Conservation (phyloP, 1,139 yeast species). For the Hemisphaericaspora subhashii region DNA sequence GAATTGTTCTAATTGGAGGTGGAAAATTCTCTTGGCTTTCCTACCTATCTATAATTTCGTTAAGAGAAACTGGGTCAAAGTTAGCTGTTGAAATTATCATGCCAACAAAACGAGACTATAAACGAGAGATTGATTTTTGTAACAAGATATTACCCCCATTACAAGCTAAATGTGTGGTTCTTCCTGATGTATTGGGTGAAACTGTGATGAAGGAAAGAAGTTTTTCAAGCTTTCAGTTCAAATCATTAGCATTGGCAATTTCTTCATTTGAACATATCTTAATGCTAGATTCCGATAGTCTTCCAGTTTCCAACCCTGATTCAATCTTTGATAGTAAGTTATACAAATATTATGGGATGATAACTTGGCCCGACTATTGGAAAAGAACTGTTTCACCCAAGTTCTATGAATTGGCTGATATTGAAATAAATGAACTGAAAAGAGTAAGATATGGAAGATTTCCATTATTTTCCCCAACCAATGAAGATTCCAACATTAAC, state of each 20-base stretch:
- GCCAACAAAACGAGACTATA: conserved; percentile 35
- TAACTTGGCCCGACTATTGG: conserved; percentile 88
- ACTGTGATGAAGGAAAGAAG: conserved; percentile 34
- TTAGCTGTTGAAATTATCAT: conserved; percentile 40
- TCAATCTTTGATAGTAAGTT: conserved; percentile 53
- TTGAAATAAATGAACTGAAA: conserved; percentile 27
- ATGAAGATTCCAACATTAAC: conserved; percentile 7
- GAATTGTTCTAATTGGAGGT: conserved; percentile 43
- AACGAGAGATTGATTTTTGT: conserved; percentile 29
- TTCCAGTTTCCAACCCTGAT: conserved; percentile 38
- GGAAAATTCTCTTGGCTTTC: conserved; percentile 41
- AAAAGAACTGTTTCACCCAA: conserved; percentile 67
- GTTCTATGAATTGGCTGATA: conserved; percentile 65
- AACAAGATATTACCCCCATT: conserved; percentile 23
- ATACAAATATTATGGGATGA: conserved; percentile 55
- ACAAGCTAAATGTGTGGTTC: conserved; percentile 31
- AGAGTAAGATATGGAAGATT: conserved; percentile 26
- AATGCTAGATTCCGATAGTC: conserved; percentile 45
- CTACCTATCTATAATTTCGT: conserved; percentile 32
- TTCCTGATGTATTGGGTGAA: conserved; percentile 39
- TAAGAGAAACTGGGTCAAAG: conserved; percentile 36
- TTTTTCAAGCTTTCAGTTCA: conserved; percentile 39
- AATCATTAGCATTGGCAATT: conserved; percentile 39
- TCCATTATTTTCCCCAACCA: conserved; percentile 17
- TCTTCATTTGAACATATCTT: conserved; percentile 44